Evolutionary conservation across 176 grass and related monocot species (phyloP), one percentile per base, ranked within the genome.

Genomic region (Bolboschoenus planiculmis): DNA sequence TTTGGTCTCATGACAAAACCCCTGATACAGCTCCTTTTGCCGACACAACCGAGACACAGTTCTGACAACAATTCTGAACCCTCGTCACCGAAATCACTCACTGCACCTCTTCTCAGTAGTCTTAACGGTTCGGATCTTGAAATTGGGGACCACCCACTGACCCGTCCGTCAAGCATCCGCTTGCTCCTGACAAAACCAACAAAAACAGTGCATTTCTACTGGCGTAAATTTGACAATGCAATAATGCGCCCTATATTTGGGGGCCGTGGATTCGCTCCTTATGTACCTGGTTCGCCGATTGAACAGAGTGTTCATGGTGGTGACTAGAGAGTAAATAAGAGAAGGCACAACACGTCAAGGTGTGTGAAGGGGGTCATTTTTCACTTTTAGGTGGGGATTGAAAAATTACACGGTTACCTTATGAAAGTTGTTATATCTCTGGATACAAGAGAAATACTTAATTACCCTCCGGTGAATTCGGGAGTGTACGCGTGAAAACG

Each of bases 1-100:
- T 96, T 99, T 63, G 97, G 97, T 40, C 85, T 99, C 11, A 86
- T 99, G 97, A 99, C 97, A 15, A 93, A 99, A 79, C 97, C 97
- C 78, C 82, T 99, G 84, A 92, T 99, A 67, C 79, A 30, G 26
- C 51, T 99, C 2, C 78, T 99, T 35, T 78, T 96, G 48, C 97
- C 92, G 1, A 46, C 80, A 35, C 72, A 77, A 27, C 36, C 60
- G 0, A 60, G 39, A 53, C 72, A 77, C 46, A 10, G 3, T 78
- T 62, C 79, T 1, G 10, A 23, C 0, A 57, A 33, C 36, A 48
- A 35, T 21, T 99, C 97, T 0, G 97, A 99, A n/a, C 97, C 97
- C 0, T 83, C 91, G 0, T 90, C 90, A 8, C 97, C 97, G 0
- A 99, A 99, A 81, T 87, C 83, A 2, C 75, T 99, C 30, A 63